These are phyloP conservation scores for Cudoniella acicularis DNA, from an alignment of 495 filamentous ascomycete species.

Conservation along the genomic window DNA sequence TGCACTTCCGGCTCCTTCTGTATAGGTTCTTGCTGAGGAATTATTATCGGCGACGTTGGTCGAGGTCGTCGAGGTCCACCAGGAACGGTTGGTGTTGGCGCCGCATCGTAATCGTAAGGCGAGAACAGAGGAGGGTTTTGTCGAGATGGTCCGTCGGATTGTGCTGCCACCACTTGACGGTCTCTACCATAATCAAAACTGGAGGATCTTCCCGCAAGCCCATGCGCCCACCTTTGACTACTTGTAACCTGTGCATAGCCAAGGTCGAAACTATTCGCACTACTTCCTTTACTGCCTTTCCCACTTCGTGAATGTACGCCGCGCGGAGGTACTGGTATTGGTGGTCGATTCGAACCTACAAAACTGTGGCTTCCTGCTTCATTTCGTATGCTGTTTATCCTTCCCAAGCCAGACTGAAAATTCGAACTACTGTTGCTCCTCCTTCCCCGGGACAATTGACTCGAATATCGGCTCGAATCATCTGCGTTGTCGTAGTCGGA, in stretches of 20 bases:
- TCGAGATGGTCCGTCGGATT: conserved; percentile 26
- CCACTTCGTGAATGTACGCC: conserved; percentile 45
- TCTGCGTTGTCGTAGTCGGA: conserved; percentile 64
- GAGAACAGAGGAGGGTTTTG: conserved; percentile 29
- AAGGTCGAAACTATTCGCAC: conserved; percentile 65
- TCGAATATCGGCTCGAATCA: conserved; percentile 59
- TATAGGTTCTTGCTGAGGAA: conserved; percentile 15
- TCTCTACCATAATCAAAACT: conserved; percentile 70
- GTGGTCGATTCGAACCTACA: conserved; percentile 6
- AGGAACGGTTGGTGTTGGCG: conserved; percentile 83
- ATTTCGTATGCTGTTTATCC: conserved; percentile 58
- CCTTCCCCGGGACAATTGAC: conserved; percentile 54
- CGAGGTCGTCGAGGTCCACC: conserved; percentile 61
- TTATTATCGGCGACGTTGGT: conserved; percentile 22
- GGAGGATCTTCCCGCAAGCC: conserved; percentile 60
- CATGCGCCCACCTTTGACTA: conserved; percentile 54
- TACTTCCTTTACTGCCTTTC: conserved; percentile 72
- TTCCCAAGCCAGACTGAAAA: conserved; percentile 57
- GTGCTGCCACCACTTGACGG: conserved; percentile 23
- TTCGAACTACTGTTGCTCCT: conserved; percentile 82
- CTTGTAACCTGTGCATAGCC: conserved; percentile 51
- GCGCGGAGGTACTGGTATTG: conserved; percentile 21
- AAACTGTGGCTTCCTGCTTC: conserved; percentile 31
- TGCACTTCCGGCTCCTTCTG: conserved; percentile 26
- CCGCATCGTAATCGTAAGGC: conserved; percentile 67